These are phyloP conservation scores for Neurospora tetraspora DNA, from an alignment of 495 filamentous ascomycete genomes.

Conservation along the genomic window DNA sequence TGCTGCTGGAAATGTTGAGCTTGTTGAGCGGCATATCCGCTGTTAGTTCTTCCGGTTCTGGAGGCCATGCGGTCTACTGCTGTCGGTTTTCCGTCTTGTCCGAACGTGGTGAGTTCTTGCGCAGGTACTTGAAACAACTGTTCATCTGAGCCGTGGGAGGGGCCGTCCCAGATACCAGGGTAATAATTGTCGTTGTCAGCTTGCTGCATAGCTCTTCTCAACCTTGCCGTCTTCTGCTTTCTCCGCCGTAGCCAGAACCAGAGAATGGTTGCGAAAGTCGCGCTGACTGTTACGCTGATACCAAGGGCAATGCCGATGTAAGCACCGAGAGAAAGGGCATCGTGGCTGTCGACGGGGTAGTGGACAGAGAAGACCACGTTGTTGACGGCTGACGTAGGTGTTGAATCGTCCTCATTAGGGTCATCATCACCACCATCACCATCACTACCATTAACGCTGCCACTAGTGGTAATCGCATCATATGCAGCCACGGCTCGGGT, in stretches of 20 bases:
- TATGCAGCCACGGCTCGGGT: not conserved
- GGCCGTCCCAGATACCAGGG: not conserved
- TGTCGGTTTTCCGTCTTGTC: not conserved
- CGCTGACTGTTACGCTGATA: not conserved
- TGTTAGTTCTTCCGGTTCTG: not conserved
- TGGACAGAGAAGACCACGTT: constrained; percentile 22
- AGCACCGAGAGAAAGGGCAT: not conserved
- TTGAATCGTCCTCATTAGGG: not conserved
- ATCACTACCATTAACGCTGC: not conserved
- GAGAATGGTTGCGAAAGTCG: not conserved
- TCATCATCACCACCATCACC: not conserved
- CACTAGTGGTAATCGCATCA: not conserved
- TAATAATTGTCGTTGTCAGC: not conserved
- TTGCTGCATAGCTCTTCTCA: not conserved
- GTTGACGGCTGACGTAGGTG: constrained; percentile 19
- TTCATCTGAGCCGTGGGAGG: not conserved
- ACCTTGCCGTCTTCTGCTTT: not conserved
- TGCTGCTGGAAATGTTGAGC: not conserved
- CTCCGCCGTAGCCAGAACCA: not conserved
- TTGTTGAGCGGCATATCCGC: not conserved
- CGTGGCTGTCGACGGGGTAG: constrained; percentile 8
- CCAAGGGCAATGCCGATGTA: not conserved
- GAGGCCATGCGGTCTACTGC: not conserved
- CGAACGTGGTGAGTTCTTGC: not conserved
- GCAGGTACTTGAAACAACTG: not conserved